Conservation (phyloP, 495 filamentous ascomycete species). For the Aspergillus baeticus region DNA sequence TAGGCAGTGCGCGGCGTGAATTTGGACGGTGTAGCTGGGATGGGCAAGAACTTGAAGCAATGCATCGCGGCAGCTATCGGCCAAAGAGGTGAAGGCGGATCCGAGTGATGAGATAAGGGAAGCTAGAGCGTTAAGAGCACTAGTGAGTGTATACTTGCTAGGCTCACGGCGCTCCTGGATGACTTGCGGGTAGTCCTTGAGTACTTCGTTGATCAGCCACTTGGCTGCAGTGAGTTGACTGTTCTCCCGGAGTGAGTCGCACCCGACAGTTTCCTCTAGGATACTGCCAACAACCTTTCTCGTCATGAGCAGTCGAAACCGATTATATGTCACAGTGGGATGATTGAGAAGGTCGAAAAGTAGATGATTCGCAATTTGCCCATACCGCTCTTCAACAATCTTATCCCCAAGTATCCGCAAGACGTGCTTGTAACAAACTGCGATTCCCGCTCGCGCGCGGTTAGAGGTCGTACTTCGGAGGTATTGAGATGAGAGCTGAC, state of each 20-base stretch:
- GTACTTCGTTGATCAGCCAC: conserved; percentile 77
- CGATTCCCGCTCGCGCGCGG: conserved; percentile 77
- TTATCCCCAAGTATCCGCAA: conserved; percentile 71
- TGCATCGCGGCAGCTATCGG: conserved; percentile 80
- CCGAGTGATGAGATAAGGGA: conserved; percentile 78
- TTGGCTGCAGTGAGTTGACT: conserved; percentile 81
- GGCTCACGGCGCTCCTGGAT: conserved; percentile 90
- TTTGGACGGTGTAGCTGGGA: conserved; percentile 92
- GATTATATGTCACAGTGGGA: conserved; percentile 73
- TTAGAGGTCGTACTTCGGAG: conserved; percentile 76
- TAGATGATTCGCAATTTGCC: conserved; percentile 76
- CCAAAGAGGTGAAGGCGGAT: conserved; percentile 71
- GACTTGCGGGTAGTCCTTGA: conserved; percentile 93
- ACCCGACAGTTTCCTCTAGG: conserved; percentile 79
- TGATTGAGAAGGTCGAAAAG: conserved; percentile 77
- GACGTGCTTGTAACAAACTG: conserved; percentile 80
- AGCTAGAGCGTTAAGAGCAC: conserved; percentile 74
- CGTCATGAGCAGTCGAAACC: conserved; percentile 83
- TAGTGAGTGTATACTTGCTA: conserved; percentile 78
- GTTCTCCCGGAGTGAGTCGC: conserved; percentile 79
- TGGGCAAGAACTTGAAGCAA: conserved; percentile 91
- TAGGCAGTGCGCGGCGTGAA: conserved; percentile 80
- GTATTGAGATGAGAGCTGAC: conserved; percentile 80
- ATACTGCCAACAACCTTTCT: conserved; percentile 82
- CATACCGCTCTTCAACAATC: conserved; percentile 75